Evolutionary conservation across 306 rosid genomes (phyloP), one percentile per base, ranked within the genome.

Genomic region (Cucumis melo): DNA sequence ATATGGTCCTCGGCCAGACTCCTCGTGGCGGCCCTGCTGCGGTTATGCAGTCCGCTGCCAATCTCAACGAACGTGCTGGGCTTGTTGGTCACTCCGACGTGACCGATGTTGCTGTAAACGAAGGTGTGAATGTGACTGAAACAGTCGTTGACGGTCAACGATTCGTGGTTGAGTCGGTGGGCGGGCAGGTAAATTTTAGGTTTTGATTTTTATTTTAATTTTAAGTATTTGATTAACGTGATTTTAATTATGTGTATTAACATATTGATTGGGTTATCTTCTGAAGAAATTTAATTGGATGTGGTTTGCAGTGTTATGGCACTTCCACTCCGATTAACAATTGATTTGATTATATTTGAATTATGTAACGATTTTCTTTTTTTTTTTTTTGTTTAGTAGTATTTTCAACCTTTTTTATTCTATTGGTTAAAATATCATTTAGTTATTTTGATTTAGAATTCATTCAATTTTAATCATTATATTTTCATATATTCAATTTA

Each of bases 31-130:
- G 95, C 3, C 93, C 91, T 0, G 91, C 96, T 0, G 66, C 89
- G 0, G 89, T 88, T 23, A 93, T 91, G 93, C 88, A 89, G 81
- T 86, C 88, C 0, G 96, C 93, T 0, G 93, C 95, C 0, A 15
- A 81, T 0, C 1, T 78, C 17, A 93, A 93, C 71, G 10, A 73
- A 56, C 42, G 56, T 11, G 76, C 77, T 0, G 88, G 89, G 5
- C 65, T 85, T 0, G 84, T 80, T 0, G 46, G 77, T 53, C 84
- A 75, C n/a, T 19, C 1, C 0, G 87, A 85, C 6, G 60, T 73
- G 36, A 77, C 88, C 0, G 44, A 80, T 44, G 73, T 83, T 1
- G 90, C 83, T 1, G 76, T 21, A 17, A 58, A 87, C 17, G 57
- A 87, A 70, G 95, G 93, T 2, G 73, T 85, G 20, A 34, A 80